Evolutionary conservation across 31 red algal genomes (phyloP).

Genomic region (Bonnemaisonia californica): DNA sequence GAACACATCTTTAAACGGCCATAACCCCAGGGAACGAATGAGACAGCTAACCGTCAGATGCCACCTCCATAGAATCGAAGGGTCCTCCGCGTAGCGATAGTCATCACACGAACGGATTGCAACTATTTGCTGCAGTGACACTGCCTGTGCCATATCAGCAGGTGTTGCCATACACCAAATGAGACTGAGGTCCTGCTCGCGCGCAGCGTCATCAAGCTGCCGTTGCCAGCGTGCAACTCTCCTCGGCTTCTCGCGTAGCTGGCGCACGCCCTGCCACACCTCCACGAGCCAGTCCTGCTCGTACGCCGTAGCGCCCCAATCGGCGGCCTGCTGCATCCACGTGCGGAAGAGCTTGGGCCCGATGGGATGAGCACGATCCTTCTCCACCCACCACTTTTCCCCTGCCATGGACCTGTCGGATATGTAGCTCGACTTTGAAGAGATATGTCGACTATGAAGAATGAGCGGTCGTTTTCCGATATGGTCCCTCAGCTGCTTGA

Average conservation of each 20-base stretch:
- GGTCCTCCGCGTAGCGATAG: conserved; percentile 58
- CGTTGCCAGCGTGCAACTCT: conserved; percentile 49
- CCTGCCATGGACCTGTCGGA: neutral
- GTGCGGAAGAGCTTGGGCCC: conserved; percentile 24
- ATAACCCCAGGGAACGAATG: conserved; percentile 44
- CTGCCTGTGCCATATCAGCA: conserved; percentile 42
- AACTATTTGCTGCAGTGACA: conserved; percentile 29
- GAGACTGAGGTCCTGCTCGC: conserved; percentile 22
- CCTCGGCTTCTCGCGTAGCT: conserved; percentile 36
- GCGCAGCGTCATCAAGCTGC: conserved; percentile 37
- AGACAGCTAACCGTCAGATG: conserved; percentile 45
- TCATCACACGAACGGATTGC: conserved; percentile 57
- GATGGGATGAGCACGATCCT: conserved; percentile 47
- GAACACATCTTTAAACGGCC: conserved; percentile 70
- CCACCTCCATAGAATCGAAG: conserved; percentile 63
- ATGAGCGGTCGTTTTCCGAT: conserved; percentile 43
- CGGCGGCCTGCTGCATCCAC: conserved; percentile 54
- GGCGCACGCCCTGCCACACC: conserved; percentile 51
- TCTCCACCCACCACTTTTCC: conserved; percentile 51
- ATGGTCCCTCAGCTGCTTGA: conserved; percentile 28
- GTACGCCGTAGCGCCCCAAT: conserved; percentile 51
- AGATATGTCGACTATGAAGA: conserved; percentile 59
- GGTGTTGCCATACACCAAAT: conserved; percentile 69
- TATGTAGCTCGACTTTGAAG: conserved; percentile 31
- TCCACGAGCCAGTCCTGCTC: conserved; percentile 75